Conservation (phyloP, 2,329 filamentous ascomycete genomes). For the Hypoxylon sp. region DNA sequence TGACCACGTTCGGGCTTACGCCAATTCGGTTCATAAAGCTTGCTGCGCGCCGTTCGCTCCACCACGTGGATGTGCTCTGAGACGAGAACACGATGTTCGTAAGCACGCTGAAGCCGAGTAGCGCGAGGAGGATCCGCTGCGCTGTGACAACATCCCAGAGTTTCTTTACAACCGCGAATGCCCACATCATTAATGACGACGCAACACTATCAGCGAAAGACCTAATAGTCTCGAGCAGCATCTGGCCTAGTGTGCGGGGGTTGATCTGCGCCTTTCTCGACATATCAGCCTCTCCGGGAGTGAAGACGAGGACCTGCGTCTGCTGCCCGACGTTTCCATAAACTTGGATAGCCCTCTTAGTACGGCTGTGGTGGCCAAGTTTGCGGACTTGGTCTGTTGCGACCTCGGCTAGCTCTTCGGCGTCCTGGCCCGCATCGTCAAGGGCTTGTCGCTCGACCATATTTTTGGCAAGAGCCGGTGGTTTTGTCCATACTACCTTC, state of each 20-base stretch:
- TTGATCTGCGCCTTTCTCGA: constrained; percentile 72
- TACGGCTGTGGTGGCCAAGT: constrained; percentile 80
- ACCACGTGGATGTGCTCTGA: constrained; percentile 82
- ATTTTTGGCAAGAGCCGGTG: constrained; percentile 72
- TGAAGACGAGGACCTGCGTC: constrained; percentile 73
- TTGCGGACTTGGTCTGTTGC: constrained; percentile 83
- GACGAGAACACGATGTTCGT: constrained; percentile 83
- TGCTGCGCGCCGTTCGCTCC: constrained; percentile 83
- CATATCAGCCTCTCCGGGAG: constrained; percentile 63
- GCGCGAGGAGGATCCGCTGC: constrained; percentile 78
- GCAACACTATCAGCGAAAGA: constrained; percentile 82
- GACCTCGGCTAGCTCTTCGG: constrained; percentile 80
- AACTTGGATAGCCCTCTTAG: constrained; percentile 82
- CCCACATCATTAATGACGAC: constrained; percentile 83
- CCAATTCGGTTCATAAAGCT: constrained; percentile 87
- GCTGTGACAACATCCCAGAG: constrained; percentile 78
- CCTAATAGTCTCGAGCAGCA: constrained; percentile 79
- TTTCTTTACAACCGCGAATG: constrained; percentile 75
- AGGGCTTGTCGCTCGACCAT: constrained; percentile 80
- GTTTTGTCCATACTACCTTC: constrained; percentile 86
- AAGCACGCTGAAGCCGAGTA: constrained; percentile 78
- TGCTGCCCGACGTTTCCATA: constrained; percentile 82
- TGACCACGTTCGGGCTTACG: constrained; percentile 81
- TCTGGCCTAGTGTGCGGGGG: constrained; percentile 73
- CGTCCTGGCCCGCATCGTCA: constrained; percentile 79